Base-by-base conservation (phyloP, 2,329 filamentous ascomycete genomes). In the Scleromitrula shiraiana region DNA sequence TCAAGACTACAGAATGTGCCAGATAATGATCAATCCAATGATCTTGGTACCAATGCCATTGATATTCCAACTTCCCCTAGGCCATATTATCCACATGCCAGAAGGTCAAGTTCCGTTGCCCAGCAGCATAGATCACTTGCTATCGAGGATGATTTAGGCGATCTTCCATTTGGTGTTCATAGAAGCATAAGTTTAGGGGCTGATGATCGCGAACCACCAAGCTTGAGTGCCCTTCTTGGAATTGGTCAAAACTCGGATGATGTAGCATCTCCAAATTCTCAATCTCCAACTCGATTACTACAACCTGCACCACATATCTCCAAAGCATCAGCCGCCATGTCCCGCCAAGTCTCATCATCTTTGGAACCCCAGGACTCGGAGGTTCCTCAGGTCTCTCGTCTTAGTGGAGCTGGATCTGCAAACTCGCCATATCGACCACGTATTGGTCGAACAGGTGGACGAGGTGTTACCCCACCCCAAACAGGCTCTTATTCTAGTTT, bases 51-150 rank as follows among this genome's bases (percentile, higher is more conserved):
- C 0, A 80, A 73, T 17, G 83, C 83, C 1, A 88, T 88, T 46
- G 82, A 86, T 53, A 88, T 88, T 35, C 84, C 84, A 0, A 71
- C 82, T 1, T 88, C 83, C 0, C 85, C 85, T 3, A 74, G 83
- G 41, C 70, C 73, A 55, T 67, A 69, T 24, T 71, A 69, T 24
- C 70, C 70, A 3, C 72, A 77, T 53, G 72, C 71, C 38, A 71
- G 84, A 45, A 72, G 83, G n/a, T 80, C 83, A 1, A 86, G 80
- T 64, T 87, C 83, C 2, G 82, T 80, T 6, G 81, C 78, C 3
- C 80, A 83, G 54, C 78, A 82, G 57, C 75, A 77, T 39, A 72
- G 79, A 27, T 66, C 70, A 8, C 52, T 72, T 22, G 65, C 65
- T 8, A 75, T 81, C 20, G 74, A 82, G 2, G 82, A 83, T 7